A percentile compares a stretch with the other conserved stretches of the same genome.
phyloP scores from a whole-genome alignment of 2,329 filamentous ascomycete genomes.

The Zasmidium angulare region DNA sequence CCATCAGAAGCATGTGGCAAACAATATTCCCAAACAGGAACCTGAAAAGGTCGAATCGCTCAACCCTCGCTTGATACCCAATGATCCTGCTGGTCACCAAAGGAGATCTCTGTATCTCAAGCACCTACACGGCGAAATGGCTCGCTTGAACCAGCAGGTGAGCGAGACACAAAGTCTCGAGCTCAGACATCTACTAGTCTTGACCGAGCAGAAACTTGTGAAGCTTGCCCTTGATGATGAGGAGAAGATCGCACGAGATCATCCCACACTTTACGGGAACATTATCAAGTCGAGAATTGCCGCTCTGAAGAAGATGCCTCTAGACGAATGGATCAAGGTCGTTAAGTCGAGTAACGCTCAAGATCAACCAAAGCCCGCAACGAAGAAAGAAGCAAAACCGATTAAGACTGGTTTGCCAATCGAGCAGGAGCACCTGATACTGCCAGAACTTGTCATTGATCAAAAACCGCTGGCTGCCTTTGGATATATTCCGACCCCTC shows the following conservation, averaged over 20 bases:
- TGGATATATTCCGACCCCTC: conserved; percentile 73
- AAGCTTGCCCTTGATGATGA: conserved; percentile 73
- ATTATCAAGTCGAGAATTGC: conserved; percentile 79
- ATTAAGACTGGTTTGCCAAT: conserved; percentile 69
- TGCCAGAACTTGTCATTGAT: conserved; percentile 61
- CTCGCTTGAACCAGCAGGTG: conserved; percentile 59
- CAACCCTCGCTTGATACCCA: conserved; percentile 65
- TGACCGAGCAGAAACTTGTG: conserved; percentile 67
- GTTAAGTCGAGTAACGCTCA: conserved; percentile 24
- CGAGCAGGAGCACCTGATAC: conserved; percentile 66
- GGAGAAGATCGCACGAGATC: conserved; percentile 68
- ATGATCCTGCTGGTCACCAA: conserved; percentile 43
- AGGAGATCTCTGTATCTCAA: conserved; percentile 48
- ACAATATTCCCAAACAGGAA: conserved; percentile 5
- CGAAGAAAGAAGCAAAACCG: conserved; percentile 32
- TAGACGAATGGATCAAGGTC: conserved; percentile 64
- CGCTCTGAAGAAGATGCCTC: conserved; percentile 71
- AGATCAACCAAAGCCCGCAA: conserved; percentile 26
- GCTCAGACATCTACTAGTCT: conserved; percentile 52
- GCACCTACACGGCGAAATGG: conserved; percentile 64
- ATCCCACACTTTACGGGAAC: conserved; percentile 73
- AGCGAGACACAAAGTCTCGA: conserved; percentile 16
- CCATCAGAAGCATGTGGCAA: conserved; percentile 5
- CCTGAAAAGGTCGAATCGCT: conserved; percentile 41
- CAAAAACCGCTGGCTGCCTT: conserved; percentile 62